Conservation (phyloP, 2,329 filamentous ascomycete genomes). For the Fusarium sp. region DNA sequence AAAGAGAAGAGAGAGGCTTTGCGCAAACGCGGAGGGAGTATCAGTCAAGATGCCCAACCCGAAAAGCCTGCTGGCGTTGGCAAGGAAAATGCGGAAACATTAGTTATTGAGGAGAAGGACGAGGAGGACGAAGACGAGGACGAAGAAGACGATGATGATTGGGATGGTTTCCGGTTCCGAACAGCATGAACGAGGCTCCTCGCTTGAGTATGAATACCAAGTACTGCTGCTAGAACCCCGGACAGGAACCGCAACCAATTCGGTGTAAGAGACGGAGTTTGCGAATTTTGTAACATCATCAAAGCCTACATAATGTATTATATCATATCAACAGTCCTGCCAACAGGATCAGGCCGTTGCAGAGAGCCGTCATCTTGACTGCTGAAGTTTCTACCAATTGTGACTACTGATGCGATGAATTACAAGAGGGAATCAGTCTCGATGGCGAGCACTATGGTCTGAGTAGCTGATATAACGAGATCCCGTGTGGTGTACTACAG, state of each 20-base stretch:
- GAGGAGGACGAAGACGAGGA: constrained; percentile 62
- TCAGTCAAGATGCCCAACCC: constrained; percentile 45
- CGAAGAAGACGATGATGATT: constrained; percentile 61
- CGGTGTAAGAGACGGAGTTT: constrained; percentile 10
- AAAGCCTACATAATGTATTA: constrained; percentile 45
- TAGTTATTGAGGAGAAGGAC: constrained; percentile 53
- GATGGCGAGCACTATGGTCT: neutral
- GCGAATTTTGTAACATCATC: constrained; percentile 39
- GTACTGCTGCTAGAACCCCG: neutral
- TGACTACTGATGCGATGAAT: constrained; percentile 11
- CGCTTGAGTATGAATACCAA: neutral
- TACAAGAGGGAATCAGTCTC: neutral
- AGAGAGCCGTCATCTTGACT: neutral
- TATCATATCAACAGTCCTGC: constrained; percentile 40
- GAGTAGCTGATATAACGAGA: neutral
- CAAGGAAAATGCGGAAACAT: constrained; percentile 48
- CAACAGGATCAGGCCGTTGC: constrained; percentile 6
- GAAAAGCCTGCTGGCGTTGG: constrained; percentile 30
- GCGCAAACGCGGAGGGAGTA: constrained; percentile 53
- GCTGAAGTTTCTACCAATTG: neutral
- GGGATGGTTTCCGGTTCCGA: constrained; percentile 68
- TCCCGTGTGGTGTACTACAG: neutral
- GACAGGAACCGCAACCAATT: neutral
- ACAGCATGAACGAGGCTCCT: constrained; percentile 14
- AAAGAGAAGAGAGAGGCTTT: constrained; percentile 78